Conservation (phyloP, 2,329 filamentous ascomycete species). For the Pseudocercospora crystallina region DNA sequence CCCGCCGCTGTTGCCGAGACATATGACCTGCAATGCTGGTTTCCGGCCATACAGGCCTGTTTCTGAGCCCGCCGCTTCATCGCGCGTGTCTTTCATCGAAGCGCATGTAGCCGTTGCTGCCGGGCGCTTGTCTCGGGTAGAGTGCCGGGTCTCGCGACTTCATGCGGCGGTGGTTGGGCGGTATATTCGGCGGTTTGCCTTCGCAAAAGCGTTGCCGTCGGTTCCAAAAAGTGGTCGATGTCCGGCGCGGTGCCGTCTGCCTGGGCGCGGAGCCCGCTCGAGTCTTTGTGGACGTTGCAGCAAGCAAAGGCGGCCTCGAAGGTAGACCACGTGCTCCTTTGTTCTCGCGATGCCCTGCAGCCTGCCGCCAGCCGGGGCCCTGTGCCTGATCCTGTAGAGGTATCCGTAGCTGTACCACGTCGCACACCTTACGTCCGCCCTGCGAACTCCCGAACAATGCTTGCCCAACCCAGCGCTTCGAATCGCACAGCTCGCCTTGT, state of each 20-base stretch:
- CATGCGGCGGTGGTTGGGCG: background rate
- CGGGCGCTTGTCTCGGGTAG: constrained; percentile 17
- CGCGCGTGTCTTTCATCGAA: constrained; percentile 43
- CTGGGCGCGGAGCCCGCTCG: constrained; percentile 4
- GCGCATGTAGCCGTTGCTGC: constrained; percentile 28
- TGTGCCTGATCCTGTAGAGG: constrained; percentile 1
- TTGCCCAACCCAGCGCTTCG: background rate
- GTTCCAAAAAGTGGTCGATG: background rate
- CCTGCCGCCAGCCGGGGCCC: background rate
- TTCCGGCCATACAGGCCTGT: constrained; percentile 39
- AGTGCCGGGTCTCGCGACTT: constrained; percentile 2
- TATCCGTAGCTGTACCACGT: background rate
- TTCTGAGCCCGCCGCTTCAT: constrained; percentile 34
- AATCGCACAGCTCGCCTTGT: background rate
- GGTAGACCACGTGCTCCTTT: constrained; percentile 12
- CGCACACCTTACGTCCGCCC: background rate
- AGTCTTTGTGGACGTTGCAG: constrained; percentile 6
- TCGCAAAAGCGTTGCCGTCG: background rate
- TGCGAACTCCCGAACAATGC: background rate
- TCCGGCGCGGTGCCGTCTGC: background rate
- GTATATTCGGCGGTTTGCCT: background rate
- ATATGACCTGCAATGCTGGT: constrained; percentile 48
- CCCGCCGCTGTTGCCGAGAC: constrained; percentile 77
- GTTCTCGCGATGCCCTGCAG: constrained; percentile 2
- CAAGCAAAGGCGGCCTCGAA: constrained; percentile 9